Evolutionary conservation across 768 basidiomycete genomes (phyloP).

Genomic region (Chalciporus sphaerocephalus): DNA sequence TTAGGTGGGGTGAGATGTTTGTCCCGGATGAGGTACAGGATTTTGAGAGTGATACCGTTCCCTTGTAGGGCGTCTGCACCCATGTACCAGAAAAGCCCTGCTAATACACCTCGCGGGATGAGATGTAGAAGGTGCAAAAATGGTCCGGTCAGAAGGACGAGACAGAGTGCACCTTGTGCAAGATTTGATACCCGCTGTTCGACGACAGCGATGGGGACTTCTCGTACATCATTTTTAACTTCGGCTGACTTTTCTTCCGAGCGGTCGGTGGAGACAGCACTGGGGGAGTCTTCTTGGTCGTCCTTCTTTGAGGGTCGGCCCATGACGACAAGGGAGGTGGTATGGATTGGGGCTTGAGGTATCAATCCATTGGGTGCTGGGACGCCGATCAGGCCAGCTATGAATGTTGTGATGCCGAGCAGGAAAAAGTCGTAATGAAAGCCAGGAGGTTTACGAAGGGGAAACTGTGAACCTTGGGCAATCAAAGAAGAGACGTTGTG

Average conservation of each 20-base stretch:
- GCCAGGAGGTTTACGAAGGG: constrained; percentile 84
- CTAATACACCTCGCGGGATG: constrained; percentile 79
- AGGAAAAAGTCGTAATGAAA: constrained; percentile 90
- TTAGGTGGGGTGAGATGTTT: constrained; percentile 50
- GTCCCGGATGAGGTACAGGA: constrained; percentile 78
- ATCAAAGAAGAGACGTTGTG: constrained; percentile 92
- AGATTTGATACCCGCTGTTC: constrained; percentile 94
- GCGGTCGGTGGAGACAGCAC: neutral
- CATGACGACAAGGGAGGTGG: constrained; percentile 72
- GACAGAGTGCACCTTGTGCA: constrained; percentile 72
- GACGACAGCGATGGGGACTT: constrained; percentile 70
- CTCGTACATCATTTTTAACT: constrained; percentile 26
- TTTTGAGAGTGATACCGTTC: constrained; percentile 79
- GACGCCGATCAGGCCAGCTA: constrained; percentile 79
- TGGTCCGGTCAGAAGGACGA: constrained; percentile 77
- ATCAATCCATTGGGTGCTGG: constrained; percentile 86
- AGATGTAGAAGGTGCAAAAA: constrained; percentile 75
- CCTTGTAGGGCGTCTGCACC: constrained; percentile 74
- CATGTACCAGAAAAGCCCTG: constrained; percentile 94
- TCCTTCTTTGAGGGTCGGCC: constrained; percentile 40
- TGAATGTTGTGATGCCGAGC: constrained; percentile 84
- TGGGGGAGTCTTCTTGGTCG: constrained; percentile 26
- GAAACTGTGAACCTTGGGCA: constrained; percentile 86
- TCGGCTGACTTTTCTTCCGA: constrained; percentile 25
- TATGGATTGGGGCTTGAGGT: constrained; percentile 91